These are phyloP conservation scores for Pyrenopolyporus hunteri DNA, from an alignment of 495 filamentous ascomycete species.

Conservation along the genomic window DNA sequence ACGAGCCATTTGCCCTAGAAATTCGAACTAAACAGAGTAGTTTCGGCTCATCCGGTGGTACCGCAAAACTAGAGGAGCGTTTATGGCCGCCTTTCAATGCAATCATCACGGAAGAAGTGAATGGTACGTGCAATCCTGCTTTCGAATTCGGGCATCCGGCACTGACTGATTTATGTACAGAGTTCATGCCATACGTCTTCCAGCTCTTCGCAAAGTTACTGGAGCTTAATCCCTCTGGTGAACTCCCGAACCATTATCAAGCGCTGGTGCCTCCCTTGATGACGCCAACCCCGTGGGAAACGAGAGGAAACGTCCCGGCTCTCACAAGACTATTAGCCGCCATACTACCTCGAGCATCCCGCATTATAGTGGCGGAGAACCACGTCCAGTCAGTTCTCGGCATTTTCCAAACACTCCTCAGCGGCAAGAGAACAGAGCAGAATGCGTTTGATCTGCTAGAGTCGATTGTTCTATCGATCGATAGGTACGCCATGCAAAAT, in stretches of 20 bases:
- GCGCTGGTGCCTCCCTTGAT: constrained; percentile 76
- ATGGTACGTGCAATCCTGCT: constrained; percentile 58
- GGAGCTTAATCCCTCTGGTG: constrained; percentile 75
- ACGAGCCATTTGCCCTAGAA: not conserved
- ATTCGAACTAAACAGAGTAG: constrained; percentile 57
- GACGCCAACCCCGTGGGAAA: constrained; percentile 81
- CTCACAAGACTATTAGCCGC: constrained; percentile 83
- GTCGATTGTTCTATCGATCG: constrained; percentile 70
- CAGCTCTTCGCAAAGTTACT: constrained; percentile 91
- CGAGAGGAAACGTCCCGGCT: constrained; percentile 89
- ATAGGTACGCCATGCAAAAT: constrained; percentile 58
- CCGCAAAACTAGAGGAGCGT: constrained; percentile 69
- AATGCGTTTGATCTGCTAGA: constrained; percentile 92
- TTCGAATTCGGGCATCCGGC: not conserved
- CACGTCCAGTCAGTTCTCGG: constrained; percentile 81
- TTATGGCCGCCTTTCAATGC: constrained; percentile 78
- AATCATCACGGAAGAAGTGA: constrained; percentile 79
- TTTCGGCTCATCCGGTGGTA: constrained; percentile 63
- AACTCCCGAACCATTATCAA: constrained; percentile 77
- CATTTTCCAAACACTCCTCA: constrained; percentile 89
- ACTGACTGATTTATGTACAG: constrained; percentile 50
- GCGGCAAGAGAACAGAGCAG: constrained; percentile 73
- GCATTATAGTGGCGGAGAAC: constrained; percentile 69
- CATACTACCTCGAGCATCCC: constrained; percentile 76
- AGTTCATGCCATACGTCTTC: constrained; percentile 97